These are phyloP conservation scores for Pseudogymnoascus sp. DNA, from an alignment of 2,329 filamentous ascomycete genomes.

Conservation along the genomic window DNA sequence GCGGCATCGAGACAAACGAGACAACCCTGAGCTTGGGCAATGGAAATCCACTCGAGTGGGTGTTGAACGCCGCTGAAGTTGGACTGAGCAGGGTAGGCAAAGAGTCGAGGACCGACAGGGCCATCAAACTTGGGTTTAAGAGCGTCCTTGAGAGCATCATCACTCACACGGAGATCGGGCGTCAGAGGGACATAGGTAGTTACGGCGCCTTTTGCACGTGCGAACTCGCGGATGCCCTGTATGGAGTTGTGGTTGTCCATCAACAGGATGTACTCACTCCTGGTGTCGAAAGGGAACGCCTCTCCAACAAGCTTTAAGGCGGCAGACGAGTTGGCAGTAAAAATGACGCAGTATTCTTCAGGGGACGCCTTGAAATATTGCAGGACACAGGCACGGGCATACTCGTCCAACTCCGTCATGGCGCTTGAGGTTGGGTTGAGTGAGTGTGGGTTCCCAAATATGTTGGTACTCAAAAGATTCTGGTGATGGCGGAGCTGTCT, in stretches of 20 bases:
- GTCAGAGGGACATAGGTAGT: conserved; percentile 29
- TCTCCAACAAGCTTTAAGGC: conserved; percentile 35
- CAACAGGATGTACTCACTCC: conserved; percentile 29
- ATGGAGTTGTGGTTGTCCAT: conserved; percentile 38
- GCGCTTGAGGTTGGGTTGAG: conserved; percentile 32
- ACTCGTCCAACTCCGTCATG: conserved; percentile 30
- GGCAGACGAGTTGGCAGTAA: conserved; percentile 35
- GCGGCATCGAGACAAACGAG: conserved; percentile 37
- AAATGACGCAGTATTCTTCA: conserved; percentile 35
- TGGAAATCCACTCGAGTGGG: conserved; percentile 31
- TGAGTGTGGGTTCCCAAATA: conserved; percentile 37
- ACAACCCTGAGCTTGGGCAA: conserved; percentile 33
- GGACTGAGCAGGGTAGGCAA: conserved; percentile 40
- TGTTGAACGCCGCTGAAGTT: conserved; percentile 40
- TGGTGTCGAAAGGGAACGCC: conserved; percentile 30
- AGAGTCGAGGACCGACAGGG: conserved; percentile 27
- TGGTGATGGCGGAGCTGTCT: conserved; percentile 30
- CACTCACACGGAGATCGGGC: conserved; percentile 27
- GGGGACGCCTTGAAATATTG: conserved; percentile 30
- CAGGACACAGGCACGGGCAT: conserved; percentile 29
- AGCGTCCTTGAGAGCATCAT: conserved; percentile 20
- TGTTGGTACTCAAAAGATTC: conserved; percentile 23
- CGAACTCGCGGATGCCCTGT: conserved; percentile 34
- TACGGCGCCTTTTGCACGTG: conserved; percentile 21
- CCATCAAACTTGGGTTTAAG: conserved; percentile 17